Percentiles rank a stretch among this genome's conserved stretches.
Evolutionary conservation across 805 yeast species (phyloP).

Genomic region (Metschnikowia corniflorae): DNA sequence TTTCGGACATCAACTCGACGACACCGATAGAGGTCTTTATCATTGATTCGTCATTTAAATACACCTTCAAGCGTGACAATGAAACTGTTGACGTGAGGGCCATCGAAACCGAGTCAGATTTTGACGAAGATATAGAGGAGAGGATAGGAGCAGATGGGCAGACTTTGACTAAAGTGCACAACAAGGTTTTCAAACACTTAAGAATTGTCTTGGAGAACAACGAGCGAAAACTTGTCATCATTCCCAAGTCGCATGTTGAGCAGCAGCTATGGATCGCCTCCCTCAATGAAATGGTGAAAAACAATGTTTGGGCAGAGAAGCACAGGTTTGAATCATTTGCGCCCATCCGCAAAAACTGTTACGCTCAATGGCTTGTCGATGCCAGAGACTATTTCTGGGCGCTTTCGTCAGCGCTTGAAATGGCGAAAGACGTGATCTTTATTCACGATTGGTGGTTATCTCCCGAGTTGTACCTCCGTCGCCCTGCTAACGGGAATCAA

Average conservation of each 20-base stretch:
- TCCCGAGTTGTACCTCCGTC: slow-evolving; percentile 87
- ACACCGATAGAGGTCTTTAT: slow-evolving; percentile 88
- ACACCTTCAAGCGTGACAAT: slow-evolving; percentile 45
- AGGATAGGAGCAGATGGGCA: slow-evolving; percentile 21
- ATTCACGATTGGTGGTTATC: slow-evolving; percentile 99
- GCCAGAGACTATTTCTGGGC: slow-evolving; percentile 98
- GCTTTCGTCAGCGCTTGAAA: slow-evolving; percentile 81
- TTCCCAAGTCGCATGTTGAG: slow-evolving; percentile 63
- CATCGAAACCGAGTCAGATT: slow-evolving; percentile 41
- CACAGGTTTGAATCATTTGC: slow-evolving; percentile 90
- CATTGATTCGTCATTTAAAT: slow-evolving; percentile 72
- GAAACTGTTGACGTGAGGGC: slow-evolving; percentile 21
- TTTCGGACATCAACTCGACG: slow-evolving; percentile 80
- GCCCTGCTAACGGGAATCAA: slow-evolving; percentile 95
- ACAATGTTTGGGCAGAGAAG: slow-evolving; percentile 66
- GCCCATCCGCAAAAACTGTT: slow-evolving; percentile 79
- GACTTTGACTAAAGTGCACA: slow-evolving; percentile 24
- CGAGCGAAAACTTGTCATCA: slow-evolving; percentile 72
- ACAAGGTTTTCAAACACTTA: slow-evolving; percentile 51
- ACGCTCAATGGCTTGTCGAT: slow-evolving; percentile 96
- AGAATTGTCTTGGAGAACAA: slow-evolving; percentile 60
- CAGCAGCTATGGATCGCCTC: slow-evolving; percentile 74
- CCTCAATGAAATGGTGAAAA: slow-evolving; percentile 61
- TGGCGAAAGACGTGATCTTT: slow-evolving; percentile 90
- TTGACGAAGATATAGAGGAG: slow-evolving; percentile 37